A percentile compares a stretch with the other conserved stretches of the same genome.
phyloP scores from a whole-genome alignment of 768 basidiomycete species.

The Leccinum boreale region DNA sequence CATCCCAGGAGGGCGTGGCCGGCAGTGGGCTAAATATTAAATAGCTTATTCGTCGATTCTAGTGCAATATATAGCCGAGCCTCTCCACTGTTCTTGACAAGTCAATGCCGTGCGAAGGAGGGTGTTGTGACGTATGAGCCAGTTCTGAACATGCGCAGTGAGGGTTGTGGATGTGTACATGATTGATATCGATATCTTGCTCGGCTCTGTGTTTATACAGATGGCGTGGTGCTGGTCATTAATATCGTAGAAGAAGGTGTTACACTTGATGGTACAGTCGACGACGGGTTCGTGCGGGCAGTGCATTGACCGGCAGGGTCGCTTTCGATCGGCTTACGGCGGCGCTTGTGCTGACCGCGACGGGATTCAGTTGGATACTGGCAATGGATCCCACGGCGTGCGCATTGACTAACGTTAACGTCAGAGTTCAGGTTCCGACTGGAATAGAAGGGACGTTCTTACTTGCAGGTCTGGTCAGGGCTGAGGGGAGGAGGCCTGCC shows the following conservation, averaged over 20 bases:
- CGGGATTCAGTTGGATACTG: conserved; percentile 49
- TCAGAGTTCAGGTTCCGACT: conserved; percentile 11
- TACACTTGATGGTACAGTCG: conserved; percentile 15
- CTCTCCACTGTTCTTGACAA: conserved; percentile 17
- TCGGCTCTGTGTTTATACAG: conserved; percentile 15
- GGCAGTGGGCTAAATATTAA: conserved; percentile 19
- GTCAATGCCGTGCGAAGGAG: conserved; percentile 9
- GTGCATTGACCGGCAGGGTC: conserved; percentile 21
- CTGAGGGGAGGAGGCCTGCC: conserved; percentile 39
- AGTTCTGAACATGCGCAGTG: conserved; percentile 9
- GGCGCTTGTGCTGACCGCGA: conserved; percentile 44
- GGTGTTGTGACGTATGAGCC: conserved; percentile 4
- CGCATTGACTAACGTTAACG: conserved; percentile 40
- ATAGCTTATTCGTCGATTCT: conserved; percentile 17
- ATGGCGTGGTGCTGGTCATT: conserved; percentile 17
- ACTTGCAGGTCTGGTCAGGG: conserved; percentile 46
- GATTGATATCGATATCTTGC: conserved; percentile 6
- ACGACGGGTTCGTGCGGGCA: conserved; percentile 20
- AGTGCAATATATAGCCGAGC: conserved; percentile 23
- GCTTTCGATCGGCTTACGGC: conserved; percentile 29
- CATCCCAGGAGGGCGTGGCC: conserved; percentile 10
- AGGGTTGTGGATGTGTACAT: conserved; percentile 2
- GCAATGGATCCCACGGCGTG: conserved; percentile 44
- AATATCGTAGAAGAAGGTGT: conserved; percentile 18
- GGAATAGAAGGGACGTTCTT: conserved; percentile 18